Evolutionary conservation across 768 basidiomycete species (phyloP), one percentile per base, ranked within the genome.

Genomic region (Lentinula lateritia): DNA sequence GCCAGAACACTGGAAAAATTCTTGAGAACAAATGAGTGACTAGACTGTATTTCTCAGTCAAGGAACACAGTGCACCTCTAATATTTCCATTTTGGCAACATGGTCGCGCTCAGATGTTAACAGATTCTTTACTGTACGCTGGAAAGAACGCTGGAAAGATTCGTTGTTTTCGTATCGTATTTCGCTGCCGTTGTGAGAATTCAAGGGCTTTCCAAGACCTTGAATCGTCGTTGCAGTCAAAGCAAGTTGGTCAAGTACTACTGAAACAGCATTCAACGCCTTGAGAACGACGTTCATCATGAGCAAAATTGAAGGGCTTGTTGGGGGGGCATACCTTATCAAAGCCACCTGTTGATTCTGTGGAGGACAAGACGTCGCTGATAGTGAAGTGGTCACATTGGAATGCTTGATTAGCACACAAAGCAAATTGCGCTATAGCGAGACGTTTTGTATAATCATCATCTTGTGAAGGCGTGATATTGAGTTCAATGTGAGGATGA

Each of bases 361-460:
- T 28, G 28, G 20, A 20, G 6, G 32, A 18, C 15, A 56, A 28
- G 5, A 62, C 8, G 28, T 62, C 62, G 9, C 10, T 28, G 5
- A 58, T 6, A 28, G 45, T 58, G 42, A 62, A 62, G 32, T 52
- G 34, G 12, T 58, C 56, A 36, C 45, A 62, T 5, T 35, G 18
- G 9, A 62, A 58, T 13, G 23, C 45, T 28, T 52, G 55, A 36
- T 42, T 16, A n/a, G 36, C 42, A 20, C 35, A 35, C 20, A 52
- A 16, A 6, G 56, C 62, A 35, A 62, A 62, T 23, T n/a, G 55
- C 8, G 57, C 46, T 20, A 62, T 58, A 32, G 62, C 62, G 23
- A 62, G 32, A 18, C 46, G 45, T 18, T 39, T 41, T n/a, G 55
- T 20, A 28, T 58, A 39, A 15, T 50, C 34, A 16, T 58, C 36